Conservation (phyloP, 2,329 filamentous ascomycete genomes). For the Verticillium tricorpus region DNA sequence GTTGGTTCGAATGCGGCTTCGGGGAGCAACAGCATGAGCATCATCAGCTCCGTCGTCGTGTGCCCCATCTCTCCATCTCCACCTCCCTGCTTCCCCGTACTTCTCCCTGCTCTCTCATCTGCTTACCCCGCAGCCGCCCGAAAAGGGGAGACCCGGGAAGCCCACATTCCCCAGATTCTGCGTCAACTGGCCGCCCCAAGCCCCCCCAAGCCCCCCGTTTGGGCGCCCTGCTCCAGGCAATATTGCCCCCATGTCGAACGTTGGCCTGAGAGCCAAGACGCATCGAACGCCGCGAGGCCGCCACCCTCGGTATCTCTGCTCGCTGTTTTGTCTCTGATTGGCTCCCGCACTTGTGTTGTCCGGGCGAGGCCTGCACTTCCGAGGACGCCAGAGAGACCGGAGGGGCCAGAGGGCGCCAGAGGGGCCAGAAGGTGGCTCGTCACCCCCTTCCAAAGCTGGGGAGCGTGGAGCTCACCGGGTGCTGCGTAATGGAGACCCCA, state of each 20-base stretch:
- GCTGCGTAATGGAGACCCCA: neutral
- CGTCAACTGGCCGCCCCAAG: neutral
- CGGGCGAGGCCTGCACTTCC: neutral
- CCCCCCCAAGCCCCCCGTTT: neutral
- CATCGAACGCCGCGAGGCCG: neutral
- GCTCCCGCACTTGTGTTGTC: neutral
- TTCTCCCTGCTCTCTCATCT: neutral
- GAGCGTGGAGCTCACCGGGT: neutral
- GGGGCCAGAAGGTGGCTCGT: neutral
- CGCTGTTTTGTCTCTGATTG: neutral
- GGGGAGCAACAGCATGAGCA: neutral
- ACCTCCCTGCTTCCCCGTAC: neutral
- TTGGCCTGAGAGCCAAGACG: neutral
- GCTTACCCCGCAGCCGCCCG: neutral
- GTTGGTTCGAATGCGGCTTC: neutral
- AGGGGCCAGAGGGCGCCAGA: neutral
- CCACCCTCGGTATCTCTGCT: slow-evolving; percentile 3
- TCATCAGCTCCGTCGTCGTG: neutral
- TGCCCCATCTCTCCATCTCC: neutral
- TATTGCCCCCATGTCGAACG: neutral
- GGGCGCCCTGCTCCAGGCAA: neutral
- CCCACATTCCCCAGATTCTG: neutral
- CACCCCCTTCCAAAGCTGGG: neutral
- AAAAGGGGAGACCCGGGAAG: neutral
- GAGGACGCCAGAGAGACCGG: neutral